A percentile compares a stretch with the other conserved stretches of the same genome.
Evolutionary conservation across 441 rosid genomes (phyloP).

Genomic region (Theobroma grandiflorum): DNA sequence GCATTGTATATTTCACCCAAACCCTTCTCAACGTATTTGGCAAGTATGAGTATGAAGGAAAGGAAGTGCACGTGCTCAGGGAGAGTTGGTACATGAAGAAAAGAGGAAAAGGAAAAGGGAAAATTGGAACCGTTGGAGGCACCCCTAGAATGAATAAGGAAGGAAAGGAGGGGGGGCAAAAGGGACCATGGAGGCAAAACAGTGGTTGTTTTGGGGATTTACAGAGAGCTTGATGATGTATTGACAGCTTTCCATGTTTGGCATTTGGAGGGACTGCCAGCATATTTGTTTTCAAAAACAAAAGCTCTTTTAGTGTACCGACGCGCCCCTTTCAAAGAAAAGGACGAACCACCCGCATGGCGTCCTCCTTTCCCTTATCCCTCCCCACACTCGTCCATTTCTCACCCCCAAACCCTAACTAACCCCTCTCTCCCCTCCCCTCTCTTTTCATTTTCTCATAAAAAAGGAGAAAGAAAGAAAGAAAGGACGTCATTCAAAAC

Average conservation of each 20-base stretch:
- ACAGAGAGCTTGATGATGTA: slow-evolving; percentile 33
- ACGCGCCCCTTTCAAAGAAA: slow-evolving; percentile 32
- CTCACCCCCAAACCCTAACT: slow-evolving; percentile 43
- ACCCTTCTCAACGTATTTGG: background rate
- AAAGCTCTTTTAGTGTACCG: background rate
- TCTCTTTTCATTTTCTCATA: background rate
- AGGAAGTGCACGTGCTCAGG: background rate
- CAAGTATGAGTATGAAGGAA: background rate
- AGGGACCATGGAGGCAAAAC: slow-evolving; percentile 19
- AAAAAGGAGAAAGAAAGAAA: slow-evolving; percentile 15
- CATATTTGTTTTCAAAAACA: slow-evolving; percentile 23
- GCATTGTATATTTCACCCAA: too few relatives aligned
- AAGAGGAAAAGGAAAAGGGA: background rate
- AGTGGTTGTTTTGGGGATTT: slow-evolving; percentile 26
- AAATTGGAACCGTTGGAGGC: background rate
- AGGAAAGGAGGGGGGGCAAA: background rate
- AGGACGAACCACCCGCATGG: slow-evolving; percentile 48
- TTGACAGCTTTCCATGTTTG: slow-evolving; percentile 49
- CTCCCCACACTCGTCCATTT: slow-evolving; percentile 32
- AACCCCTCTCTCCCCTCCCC: background rate
- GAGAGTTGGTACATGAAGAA: background rate
- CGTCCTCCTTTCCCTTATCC: slow-evolving; percentile 35
- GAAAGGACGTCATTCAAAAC: background rate
- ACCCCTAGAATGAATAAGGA: background rate
- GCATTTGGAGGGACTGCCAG: slow-evolving; percentile 48